Base-by-base conservation (phyloP, 1,284 basidiomycete species). In the Moniliophthora roreri region DNA sequence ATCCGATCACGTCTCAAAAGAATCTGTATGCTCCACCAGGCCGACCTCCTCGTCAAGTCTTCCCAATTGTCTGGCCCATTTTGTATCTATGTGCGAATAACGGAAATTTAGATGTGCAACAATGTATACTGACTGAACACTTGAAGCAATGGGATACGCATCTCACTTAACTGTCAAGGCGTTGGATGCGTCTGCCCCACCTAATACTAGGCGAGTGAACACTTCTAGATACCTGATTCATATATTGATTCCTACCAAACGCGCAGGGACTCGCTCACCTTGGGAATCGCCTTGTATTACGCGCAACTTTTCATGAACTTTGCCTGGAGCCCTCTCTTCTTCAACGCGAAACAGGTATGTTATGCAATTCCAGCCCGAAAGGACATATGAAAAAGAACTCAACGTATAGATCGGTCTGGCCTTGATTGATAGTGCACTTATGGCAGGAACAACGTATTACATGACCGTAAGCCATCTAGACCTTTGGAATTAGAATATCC, bases 261-360 rank as follows among this genome's bases (percentile, higher is more conserved):
- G 54, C 21, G 36, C 53, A 82, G 81, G 48, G 67, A 73, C 23
- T 68, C 74, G 53, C 76, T 85, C 37, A 69, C 74, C 38, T 64
- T 74, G 37, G 85, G 82, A 2, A 68, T 91, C 37, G 72, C 73
- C 32, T 70, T 91, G 40, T 91, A 92, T 72, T 92, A 86, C 69
- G 74, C 72, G 4, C 88, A 91, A 65, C 73, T 91, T 36, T 83
- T 72, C 0, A 67, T 91, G 41, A 91, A 91, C 71, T 69, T 82
- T 51, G 58, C 79, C 24, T 92, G 89, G 89, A 81, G 81, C 18
- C 86, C 89, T 4, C 67, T 91, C 36, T 90, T 89, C 76, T 91
- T 91, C 60, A 80, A 79, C 13, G 65, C 73, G 36, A 78, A 77
- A 59, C 66, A 73, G 69, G 82, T 75, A 55, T 28, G 68, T 54